Conservation (phyloP, 2,329 filamentous ascomycete genomes). For the Xylariales sp. region DNA sequence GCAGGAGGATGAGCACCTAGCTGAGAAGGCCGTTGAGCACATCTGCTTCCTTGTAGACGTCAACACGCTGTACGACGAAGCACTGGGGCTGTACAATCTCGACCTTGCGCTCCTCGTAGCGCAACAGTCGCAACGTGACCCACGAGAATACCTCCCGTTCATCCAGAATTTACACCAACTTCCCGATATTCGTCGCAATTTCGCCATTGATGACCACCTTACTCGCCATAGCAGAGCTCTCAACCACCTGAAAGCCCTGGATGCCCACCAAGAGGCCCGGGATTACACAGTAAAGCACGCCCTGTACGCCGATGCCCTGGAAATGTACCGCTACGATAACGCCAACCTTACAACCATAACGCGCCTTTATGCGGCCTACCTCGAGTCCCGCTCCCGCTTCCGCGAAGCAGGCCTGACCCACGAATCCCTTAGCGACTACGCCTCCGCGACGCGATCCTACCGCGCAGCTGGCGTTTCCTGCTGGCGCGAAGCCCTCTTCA, state of each 20-base stretch:
- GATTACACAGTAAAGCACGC: constrained; percentile 73
- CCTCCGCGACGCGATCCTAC: constrained; percentile 76
- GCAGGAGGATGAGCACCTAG: constrained; percentile 63
- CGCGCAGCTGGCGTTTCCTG: constrained; percentile 67
- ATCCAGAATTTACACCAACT: constrained; percentile 80
- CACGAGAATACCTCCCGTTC: constrained; percentile 91
- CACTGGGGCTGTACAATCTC: constrained; percentile 85
- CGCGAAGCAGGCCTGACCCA: constrained; percentile 87
- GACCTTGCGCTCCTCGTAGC: constrained; percentile 86
- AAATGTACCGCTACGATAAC: constrained; percentile 77
- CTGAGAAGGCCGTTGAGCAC: constrained; percentile 88
- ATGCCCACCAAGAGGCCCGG: constrained; percentile 72
- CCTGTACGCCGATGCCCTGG: constrained; percentile 73
- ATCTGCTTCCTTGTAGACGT: constrained; percentile 97
- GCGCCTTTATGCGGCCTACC: constrained; percentile 70
- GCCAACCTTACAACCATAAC: constrained; percentile 64
- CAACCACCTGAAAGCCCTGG: constrained; percentile 66
- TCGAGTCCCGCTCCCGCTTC: constrained; percentile 70
- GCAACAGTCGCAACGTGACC: constrained; percentile 93
- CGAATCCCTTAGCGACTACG: constrained; percentile 74
- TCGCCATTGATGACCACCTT: constrained; percentile 86
- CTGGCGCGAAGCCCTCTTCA: constrained; percentile 88
- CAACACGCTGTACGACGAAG: constrained; percentile 84
- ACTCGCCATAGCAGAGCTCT: constrained; percentile 73
- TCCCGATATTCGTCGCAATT: constrained; percentile 64